Evolutionary conservation across 2,329 filamentous ascomycete species (phyloP), one percentile per base, ranked within the genome.

Genomic region (Diplodia scrobiculata): DNA sequence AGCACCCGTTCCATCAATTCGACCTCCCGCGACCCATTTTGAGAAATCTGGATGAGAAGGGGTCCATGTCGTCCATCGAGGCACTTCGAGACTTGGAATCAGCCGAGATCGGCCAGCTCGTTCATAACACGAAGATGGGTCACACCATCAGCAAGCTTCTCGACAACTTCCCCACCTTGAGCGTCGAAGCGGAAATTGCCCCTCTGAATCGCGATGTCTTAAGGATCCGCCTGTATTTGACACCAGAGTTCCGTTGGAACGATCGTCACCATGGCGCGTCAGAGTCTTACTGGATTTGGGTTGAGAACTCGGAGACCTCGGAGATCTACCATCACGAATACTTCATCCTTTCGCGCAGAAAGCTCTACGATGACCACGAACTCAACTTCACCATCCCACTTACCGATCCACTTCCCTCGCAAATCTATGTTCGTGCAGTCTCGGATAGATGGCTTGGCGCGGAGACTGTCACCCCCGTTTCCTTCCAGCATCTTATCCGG

Each of bases 261-360:
- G 94, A 98, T 71, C 88, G 91, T 54, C 86, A 97, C 67, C 93
- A 99, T 74, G 96, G 96, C 19, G 92, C 89, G 2, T 97, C 94
- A 0, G 95, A 99, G 74, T 94, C 94, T 3, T 99, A 96, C 79
- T 99, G 96, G 86, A 90, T 99, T 67, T 99, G 95, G 96, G 94
- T 99, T 2, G 95, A 99, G 77, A 97, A 98, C 75, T 97, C 94
- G 0, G 95, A 98, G 72, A 97, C 93, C 0, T 93, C 92, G 0
- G 93, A 98, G 77, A 98, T 99, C 48, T 98, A 97, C 73, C 95
- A 99, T 72, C 91, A 98, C 70, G 95, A 99, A 76, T 97, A 90
- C 78, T 98, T 99, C 79, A 95, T 99, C 66, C 84, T 99, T 5
- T 96, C 88, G 68, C 85, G 92, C 69, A 91, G 87, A 77, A 97